phyloP scores from a whole-genome alignment of 2,329 filamentous ascomycete species.

The Scortechinia acanthostroma region DNA sequence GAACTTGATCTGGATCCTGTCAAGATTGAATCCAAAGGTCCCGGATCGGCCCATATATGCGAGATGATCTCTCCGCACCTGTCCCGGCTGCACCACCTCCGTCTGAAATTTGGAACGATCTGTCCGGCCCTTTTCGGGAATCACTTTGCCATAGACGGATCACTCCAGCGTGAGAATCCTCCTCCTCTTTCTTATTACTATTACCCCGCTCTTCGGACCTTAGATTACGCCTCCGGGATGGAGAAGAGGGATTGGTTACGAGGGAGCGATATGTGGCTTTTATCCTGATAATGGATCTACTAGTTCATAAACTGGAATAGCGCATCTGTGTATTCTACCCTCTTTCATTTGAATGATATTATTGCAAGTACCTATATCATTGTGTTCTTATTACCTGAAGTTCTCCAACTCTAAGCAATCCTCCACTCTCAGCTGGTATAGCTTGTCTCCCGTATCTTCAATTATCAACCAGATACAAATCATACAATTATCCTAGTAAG shows the following conservation, averaged over 20 bases:
- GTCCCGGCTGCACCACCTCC: background rate
- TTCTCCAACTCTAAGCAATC: too few relatives aligned
- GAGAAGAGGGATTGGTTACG: background rate
- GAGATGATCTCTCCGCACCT: background rate
- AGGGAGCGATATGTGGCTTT: too few relatives aligned
- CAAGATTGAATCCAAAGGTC: background rate
- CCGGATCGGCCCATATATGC: background rate
- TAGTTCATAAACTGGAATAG: too few relatives aligned
- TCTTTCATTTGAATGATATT: too few relatives aligned
- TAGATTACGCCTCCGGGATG: background rate
- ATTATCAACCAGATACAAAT: too few relatives aligned
- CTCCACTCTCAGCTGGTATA: too few relatives aligned
- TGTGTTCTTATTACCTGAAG: too few relatives aligned
- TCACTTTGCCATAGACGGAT: background rate
- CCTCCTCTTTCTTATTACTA: background rate
- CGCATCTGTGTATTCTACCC: too few relatives aligned
- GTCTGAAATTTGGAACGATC: background rate
- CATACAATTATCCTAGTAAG: too few relatives aligned
- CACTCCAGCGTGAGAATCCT: background rate
- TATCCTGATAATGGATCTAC: too few relatives aligned
- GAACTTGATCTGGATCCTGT: background rate
- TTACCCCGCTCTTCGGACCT: background rate
- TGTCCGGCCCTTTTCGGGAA: background rate
- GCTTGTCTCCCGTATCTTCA: too few relatives aligned
- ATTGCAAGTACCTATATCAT: too few relatives aligned